Evolutionary conservation across 2,329 filamentous ascomycete genomes (phyloP).

Genomic region (Berkeleyomyces rouxiae): DNA sequence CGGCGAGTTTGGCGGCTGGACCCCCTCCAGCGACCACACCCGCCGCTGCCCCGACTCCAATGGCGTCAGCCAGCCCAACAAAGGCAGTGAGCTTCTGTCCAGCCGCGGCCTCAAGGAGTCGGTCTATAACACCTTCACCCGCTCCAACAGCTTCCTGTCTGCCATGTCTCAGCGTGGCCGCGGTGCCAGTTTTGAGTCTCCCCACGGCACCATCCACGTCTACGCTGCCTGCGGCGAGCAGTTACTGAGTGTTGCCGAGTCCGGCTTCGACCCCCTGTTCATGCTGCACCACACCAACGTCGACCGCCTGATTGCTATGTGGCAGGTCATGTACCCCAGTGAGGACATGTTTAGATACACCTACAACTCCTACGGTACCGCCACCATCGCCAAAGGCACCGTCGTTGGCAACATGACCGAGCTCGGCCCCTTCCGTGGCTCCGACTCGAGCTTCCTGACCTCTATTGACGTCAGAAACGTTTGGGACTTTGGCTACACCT

Average conservation of each 20-base stretch:
- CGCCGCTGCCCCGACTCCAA: slow-evolving; percentile 20
- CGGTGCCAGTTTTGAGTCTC: slow-evolving; percentile 27
- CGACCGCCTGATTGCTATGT: slow-evolving; percentile 46
- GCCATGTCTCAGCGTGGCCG: slow-evolving; percentile 22
- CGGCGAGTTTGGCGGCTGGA: slow-evolving; percentile 24
- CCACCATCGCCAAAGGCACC: slow-evolving; percentile 25
- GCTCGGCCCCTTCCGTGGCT: slow-evolving; percentile 33
- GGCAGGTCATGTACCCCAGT: slow-evolving; percentile 27
- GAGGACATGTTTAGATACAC: slow-evolving; percentile 22
- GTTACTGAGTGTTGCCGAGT: slow-evolving; percentile 25
- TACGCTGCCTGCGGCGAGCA: slow-evolving; percentile 25
- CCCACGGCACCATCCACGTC: slow-evolving; percentile 29
- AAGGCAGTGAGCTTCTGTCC: slow-evolving; percentile 23
- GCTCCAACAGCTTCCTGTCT: slow-evolving; percentile 21
- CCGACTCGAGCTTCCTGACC: slow-evolving; percentile 26
- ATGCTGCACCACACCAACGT: slow-evolving; percentile 40
- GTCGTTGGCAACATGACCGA: slow-evolving; percentile 28
- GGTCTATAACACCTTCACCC: slow-evolving; percentile 27
- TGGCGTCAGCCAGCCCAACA: slow-evolving; percentile 23
- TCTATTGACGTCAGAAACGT: slow-evolving; percentile 22
- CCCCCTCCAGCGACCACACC: slow-evolving; percentile 20
- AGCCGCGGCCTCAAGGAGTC: slow-evolving; percentile 23
- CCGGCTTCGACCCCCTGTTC: slow-evolving; percentile 31
- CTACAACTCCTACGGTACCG: slow-evolving; percentile 24
- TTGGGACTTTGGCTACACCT: slow-evolving; percentile 25